Evolutionary conservation across 805 yeast species (phyloP).

Genomic region (Suhomyces faveliae): DNA sequence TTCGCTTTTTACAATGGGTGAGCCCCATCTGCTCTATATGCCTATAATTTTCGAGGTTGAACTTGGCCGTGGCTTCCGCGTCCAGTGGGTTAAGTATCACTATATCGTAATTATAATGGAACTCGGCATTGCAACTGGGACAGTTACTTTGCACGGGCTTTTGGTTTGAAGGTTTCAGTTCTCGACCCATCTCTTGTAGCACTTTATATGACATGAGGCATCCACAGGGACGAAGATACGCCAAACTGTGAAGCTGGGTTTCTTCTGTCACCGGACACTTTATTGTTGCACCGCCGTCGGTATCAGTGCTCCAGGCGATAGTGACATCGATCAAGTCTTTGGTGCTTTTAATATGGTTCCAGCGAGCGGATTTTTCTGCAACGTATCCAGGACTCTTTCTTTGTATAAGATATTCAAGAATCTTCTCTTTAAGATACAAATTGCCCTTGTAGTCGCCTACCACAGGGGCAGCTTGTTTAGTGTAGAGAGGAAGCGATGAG

Average conservation of each 20-base stretch:
- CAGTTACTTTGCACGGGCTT: constrained; percentile 21
- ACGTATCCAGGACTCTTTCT: background rate
- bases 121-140: constrained; percentile 29
- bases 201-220: constrained; percentile 32
- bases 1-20: constrained; percentile 26
- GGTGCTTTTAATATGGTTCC: constrained; percentile 20
- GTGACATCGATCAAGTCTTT: constrained; percentile 27
- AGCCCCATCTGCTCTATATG: constrained; percentile 8
- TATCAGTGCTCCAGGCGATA: constrained; percentile 17
- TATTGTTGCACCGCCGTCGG: constrained; percentile 12
- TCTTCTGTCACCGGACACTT: constrained; percentile 34
- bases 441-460: constrained; percentile 70
- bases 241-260: constrained; percentile 18
- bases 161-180: constrained; percentile 4
- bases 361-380: background rate
- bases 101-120: constrained; percentile 26
- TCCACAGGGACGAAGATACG: constrained; percentile 39
- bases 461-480: constrained; percentile 39
- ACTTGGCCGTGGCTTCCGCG: constrained; percentile 7
- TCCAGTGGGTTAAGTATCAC: constrained; percentile 30
- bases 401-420: constrained; percentile 41
- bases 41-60: constrained; percentile 3
- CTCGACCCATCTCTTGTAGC: constrained; percentile 17
- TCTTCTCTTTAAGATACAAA: constrained; percentile 60
- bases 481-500: constrained; percentile 38